Evolutionary conservation across 2,329 filamentous ascomycete species (phyloP).

Genomic region (Westerdykella ornata): DNA sequence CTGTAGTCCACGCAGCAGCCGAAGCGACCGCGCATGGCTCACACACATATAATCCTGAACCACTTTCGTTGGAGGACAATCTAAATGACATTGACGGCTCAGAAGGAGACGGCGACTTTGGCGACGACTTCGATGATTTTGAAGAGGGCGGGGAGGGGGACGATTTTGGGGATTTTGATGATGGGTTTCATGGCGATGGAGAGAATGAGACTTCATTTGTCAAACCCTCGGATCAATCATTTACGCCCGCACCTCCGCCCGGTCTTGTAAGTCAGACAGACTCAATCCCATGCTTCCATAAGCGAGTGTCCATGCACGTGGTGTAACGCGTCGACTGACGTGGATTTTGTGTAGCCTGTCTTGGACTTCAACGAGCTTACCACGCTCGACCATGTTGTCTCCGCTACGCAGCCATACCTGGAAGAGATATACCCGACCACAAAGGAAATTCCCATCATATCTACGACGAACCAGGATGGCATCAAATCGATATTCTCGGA

Average conservation of each 20-base stretch:
- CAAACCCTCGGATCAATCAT: constrained; percentile 33
- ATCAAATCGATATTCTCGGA: constrained; percentile 56
- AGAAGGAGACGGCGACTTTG: constrained; percentile 61
- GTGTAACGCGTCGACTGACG: constrained; percentile 29
- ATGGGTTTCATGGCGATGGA: constrained; percentile 39
- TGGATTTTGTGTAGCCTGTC: constrained; percentile 48
- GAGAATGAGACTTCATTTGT: constrained; percentile 37
- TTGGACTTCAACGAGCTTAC: constrained; percentile 60
- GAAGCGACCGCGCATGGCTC: constrained; percentile 9
- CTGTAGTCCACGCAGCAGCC: constrained; percentile 36
- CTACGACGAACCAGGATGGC: constrained; percentile 23
- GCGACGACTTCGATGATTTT: constrained; percentile 63
- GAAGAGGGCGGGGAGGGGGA: constrained; percentile 46
- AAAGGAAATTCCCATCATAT: constrained; percentile 41
- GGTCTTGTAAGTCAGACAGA: constrained; percentile 45
- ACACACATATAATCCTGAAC: constrained; percentile 9
- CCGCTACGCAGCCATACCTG: constrained; percentile 60
- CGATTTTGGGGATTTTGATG: constrained; percentile 50
- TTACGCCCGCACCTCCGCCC: constrained; percentile 38
- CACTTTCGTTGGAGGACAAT: constrained; percentile 9
- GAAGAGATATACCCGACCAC: constrained; percentile 50
- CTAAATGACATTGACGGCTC: constrained; percentile 12
- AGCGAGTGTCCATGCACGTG: constrained; percentile 5
- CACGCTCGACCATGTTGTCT: constrained; percentile 52
- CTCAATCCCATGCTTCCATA: constrained; percentile 20